These are phyloP conservation scores for Neurospora sp. DNA, from an alignment of 495 filamentous ascomycete genomes.

Conservation along the genomic window DNA sequence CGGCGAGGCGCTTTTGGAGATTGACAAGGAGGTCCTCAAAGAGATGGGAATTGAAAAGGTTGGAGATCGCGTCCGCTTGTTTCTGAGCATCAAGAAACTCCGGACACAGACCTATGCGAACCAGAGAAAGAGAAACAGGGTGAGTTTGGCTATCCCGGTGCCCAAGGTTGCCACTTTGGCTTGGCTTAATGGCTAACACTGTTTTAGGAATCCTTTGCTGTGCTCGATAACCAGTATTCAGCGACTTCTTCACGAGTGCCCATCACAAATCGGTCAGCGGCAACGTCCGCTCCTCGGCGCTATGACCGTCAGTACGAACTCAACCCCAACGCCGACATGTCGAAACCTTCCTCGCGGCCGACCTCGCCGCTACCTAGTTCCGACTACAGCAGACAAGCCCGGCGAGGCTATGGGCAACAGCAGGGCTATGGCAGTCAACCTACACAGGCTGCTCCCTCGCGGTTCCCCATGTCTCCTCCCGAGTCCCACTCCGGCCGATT, in stretches of 20 bases:
- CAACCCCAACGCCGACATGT: constrained; percentile 30
- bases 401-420: constrained; percentile 33
- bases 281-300: constrained; percentile 38
- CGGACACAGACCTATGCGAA: constrained; percentile 75
- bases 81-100: constrained; percentile 84
- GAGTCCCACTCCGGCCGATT: constrained; percentile 35
- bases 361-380: constrained; percentile 56
- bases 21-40: constrained; percentile 91
- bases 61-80: constrained; percentile 91
- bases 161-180: constrained; percentile 13
- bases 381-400: constrained; percentile 34
- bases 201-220: constrained; percentile 58
- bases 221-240: constrained; percentile 51
- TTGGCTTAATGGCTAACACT: constrained; percentile 7
- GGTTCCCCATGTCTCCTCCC: constrained; percentile 31
- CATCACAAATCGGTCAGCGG: constrained; percentile 32
- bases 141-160: constrained; percentile 38
- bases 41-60: constrained; percentile 99
- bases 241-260: constrained; percentile 58
- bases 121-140: constrained; percentile 77
- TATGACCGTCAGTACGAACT: constrained; percentile 59
- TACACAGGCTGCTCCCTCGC: constrained; percentile 18
- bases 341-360: constrained; percentile 54
- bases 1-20: constrained; percentile 90
- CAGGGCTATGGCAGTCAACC: constrained; percentile 26